Base-by-base conservation (phyloP, 495 filamentous ascomycete species). In the Penicillium dipodomyicola region DNA sequence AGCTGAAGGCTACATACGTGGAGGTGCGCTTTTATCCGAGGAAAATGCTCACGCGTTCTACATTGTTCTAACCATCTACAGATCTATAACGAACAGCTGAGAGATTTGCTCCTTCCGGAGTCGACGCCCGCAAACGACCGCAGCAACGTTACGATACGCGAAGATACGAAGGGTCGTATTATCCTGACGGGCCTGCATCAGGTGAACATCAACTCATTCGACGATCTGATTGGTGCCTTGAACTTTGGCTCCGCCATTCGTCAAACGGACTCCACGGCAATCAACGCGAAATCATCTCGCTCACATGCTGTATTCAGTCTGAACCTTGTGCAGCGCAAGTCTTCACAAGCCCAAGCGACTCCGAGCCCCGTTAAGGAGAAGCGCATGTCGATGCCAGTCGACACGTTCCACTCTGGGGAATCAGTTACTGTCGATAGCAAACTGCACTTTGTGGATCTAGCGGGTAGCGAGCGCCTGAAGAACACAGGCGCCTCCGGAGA, bases 231-330 rank as follows among this genome's bases (percentile, higher is more conserved):
- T 68, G 84, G 84, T 56, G 90, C 89, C 23, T 75, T 99, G 49
- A 94, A 91, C 71, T 91, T 92, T 65, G 94, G 94, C 29, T 99
- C 94, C 2, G 84, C 88, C 11, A 96, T 99, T 65, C 86, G 94
- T 42, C 94, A 99, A 69, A 99, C 94, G 3, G 94, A 99, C 73
- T 91, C 94, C n/a, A 99, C 94, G 11, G 94, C 95, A 1, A 93
- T 99, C 62, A 99, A 99, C 72, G 94, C 93, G 39, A 91, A 95
- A 64, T 97, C 95, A 2, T 99, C 94, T n/a, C 91, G 94, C 56
- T 99, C 94, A 15, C 94, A 99, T 68, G 94, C 94, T 19, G 93
- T 99, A 6, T 97, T 99, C 72, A 97, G 89, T 71, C 74, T 99
- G 60, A 97, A 97, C 62, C 79, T 99, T 14, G 80, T 97, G 15